Base-by-base conservation (phyloP, 306 rosid genomes). In the Myrica gale region DNA sequence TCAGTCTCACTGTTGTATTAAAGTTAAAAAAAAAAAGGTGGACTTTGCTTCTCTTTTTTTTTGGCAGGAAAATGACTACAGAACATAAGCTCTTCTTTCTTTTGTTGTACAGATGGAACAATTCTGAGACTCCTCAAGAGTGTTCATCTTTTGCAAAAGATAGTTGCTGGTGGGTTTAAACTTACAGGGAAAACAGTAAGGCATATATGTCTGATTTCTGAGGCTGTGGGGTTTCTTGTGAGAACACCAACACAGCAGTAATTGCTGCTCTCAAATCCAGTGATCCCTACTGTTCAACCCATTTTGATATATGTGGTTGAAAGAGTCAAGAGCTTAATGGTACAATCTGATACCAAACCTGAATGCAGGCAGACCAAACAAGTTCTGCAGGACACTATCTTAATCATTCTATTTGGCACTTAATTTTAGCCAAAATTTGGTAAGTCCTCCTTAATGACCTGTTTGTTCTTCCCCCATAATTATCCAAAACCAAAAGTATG, bases 91-190 rank as follows among this genome's bases (percentile, higher is more conserved):
- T 56, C 63, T 65, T 51, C 73, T 23, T 48, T 16, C 48, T 12
- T 53, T 6, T 13, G 80, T 41, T 74, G 15, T 83, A 69, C 85
- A 92, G 96, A 92, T 69, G 97, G 98, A 57, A 86, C 91, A 16
- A 15, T 69, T 74, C 93, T 83, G 58, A 87, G 86, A 69, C 84
- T 89, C 41, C 5, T 89, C 7, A 93, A 95, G 73, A 73, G 75
- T 47, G 74, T 88, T 81, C 90, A 92, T 85, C 96, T 97, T 52
- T 78, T 88, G 60, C 98, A 95, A 82, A 93, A 88, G 79, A 79
- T 80, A 54, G 8, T 90, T 52, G 51, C 85, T 58, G 99, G 90
- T 78, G 93, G 96, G 46, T 95, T 97, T 74, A 92, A 89, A 75
- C 91, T 95, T 68, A 87, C 90, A 44, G 78, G 96, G 73, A 86